Percentiles rank a stretch among this genome's conserved stretches.
phyloP scores from a whole-genome alignment of 2,329 filamentous ascomycete genomes.

The Dactylellina parvicollis region DNA sequence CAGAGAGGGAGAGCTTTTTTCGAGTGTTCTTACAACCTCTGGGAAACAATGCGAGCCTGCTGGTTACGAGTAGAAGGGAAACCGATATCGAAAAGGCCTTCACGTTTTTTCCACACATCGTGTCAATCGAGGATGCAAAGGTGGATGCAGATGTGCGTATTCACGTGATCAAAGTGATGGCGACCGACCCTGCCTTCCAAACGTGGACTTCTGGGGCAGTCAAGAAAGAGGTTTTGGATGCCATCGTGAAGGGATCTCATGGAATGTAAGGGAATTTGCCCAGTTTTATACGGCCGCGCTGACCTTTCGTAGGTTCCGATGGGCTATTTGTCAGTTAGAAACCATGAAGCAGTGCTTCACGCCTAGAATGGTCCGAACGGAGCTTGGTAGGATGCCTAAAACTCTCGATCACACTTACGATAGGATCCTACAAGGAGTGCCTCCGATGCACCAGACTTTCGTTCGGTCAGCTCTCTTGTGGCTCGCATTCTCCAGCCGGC shows the following conservation, averaged over 20 bases:
- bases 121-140: slow-evolving; percentile 26
- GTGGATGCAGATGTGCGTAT: slow-evolving; percentile 27
- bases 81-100: slow-evolving; percentile 25
- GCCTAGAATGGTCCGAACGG: slow-evolving; percentile 16
- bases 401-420: slow-evolving; percentile 43
- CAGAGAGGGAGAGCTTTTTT: slow-evolving; percentile 25
- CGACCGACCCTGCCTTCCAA: slow-evolving; percentile 14
- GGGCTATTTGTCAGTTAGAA: slow-evolving; percentile 40
- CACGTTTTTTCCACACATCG: background rate
- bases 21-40: background rate
- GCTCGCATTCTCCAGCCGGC: slow-evolving; percentile 34
- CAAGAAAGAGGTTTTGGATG: slow-evolving; percentile 31
- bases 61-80: slow-evolving; percentile 37
- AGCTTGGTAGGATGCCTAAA: slow-evolving; percentile 26
- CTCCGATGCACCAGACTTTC: slow-evolving; percentile 26
- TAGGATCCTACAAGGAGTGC: slow-evolving; percentile 21
- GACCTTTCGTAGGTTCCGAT: slow-evolving; percentile 27
- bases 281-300: background rate
- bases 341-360: slow-evolving; percentile 32
- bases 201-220: slow-evolving; percentile 19
- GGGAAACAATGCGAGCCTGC: background rate
- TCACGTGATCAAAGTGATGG: slow-evolving; percentile 19
- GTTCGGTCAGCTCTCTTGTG: slow-evolving; percentile 37
- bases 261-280: slow-evolving; percentile 31
- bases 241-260: slow-evolving; percentile 25